Percentiles rank a stretch among this genome's conserved stretches.
phyloP scores from a whole-genome alignment of 2,329 filamentous ascomycete genomes.

The Colletotrichum salicis region DNA sequence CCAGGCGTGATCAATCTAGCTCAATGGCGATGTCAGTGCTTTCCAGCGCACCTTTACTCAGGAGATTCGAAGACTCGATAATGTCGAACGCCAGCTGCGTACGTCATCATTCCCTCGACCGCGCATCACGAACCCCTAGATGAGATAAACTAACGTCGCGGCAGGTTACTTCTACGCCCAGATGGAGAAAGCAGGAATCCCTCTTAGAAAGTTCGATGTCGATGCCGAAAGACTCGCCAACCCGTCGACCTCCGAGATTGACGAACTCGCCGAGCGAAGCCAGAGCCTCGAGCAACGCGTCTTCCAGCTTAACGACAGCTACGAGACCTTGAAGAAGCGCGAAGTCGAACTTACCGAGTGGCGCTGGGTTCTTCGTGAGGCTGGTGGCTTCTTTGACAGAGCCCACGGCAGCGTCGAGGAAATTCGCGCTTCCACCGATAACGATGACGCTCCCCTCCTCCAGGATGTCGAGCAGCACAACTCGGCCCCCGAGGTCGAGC shows the following conservation, averaged over 20 bases:
- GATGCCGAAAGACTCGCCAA: slow-evolving; percentile 88
- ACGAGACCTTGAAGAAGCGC: slow-evolving; percentile 97
- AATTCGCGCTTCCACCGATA: slow-evolving; percentile 88
- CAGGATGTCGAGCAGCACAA: slow-evolving; percentile 90
- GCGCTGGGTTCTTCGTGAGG: slow-evolving; percentile 97
- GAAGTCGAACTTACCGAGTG: slow-evolving; percentile 97
- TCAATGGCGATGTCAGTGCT: slow-evolving; percentile 91
- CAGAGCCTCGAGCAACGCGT: slow-evolving; percentile 93
- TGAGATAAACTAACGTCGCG: slow-evolving; percentile 43
- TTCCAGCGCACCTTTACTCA: slow-evolving; percentile 98
- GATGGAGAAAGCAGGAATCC: slow-evolving; percentile 92
- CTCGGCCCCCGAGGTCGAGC: slow-evolving; percentile 74
- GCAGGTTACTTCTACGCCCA: slow-evolving; percentile 92
- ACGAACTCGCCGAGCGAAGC: slow-evolving; percentile 91
- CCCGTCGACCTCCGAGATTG: slow-evolving; percentile 93
- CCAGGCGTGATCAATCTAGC: slow-evolving; percentile 60
- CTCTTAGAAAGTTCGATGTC: slow-evolving; percentile 89
- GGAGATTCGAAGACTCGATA: slow-evolving; percentile 96
- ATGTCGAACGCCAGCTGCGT: slow-evolving; percentile 97
- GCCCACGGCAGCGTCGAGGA: slow-evolving; percentile 97
- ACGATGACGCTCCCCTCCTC: slow-evolving; percentile 92
- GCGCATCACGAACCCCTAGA: background rate
- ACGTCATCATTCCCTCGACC: slow-evolving; percentile 54
- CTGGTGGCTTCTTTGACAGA: slow-evolving; percentile 96
- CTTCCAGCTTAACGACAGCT: slow-evolving; percentile 93